Base-by-base conservation (phyloP, 1,284 basidiomycete species). In the Ceratobasidium sp. region DNA sequence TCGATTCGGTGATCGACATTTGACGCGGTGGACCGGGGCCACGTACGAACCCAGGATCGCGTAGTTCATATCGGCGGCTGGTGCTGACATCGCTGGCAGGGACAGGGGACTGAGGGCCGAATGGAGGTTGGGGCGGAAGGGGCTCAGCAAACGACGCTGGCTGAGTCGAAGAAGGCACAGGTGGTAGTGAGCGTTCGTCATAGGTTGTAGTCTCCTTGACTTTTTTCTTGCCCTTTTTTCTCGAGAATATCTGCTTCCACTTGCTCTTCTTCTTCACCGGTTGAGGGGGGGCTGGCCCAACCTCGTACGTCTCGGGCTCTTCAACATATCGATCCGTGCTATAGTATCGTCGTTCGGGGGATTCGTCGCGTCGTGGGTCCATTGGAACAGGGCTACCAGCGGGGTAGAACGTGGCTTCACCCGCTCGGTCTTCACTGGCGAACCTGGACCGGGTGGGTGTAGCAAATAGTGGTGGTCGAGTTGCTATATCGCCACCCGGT, bases 391-490 rank as follows among this genome's bases (percentile, higher is more conserved):
- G 60, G 20, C 60, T 64, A 1, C 60, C 60, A 38, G 43, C 60
- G 15, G 60, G 60, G 20, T 52, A 64, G 35, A 64, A 64, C 22
- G 32, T 31, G 12, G 60, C 60, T 38, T 52, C 60, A 32, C 60
- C 60, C 10, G 35, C 27, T 12, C 49, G 60, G 27, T 64, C 60
- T 52, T 64, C 60, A 38, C 60, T 64, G 17, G 47, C 60, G 25
- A 64, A 64, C 60, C 60, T 64, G 52, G 60, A 64, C 34, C 49
- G 60, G 43, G 60, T 52, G 13, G 60, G 45, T 10, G 53, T 38
- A 29, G 45, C 29, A 27, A 49, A 43, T 17, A 43, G 43, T 29
- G 42, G 57, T 29, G 34, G 60, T 25, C 17, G 3, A 38, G 60
- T 47, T 50, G 60, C 49, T 34, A 47, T 17, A 22, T 42, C 47